These are phyloP conservation scores for Nakaseomyces sp. DNA, from an alignment of 1,139 yeast species.

Conservation along the genomic window DNA sequence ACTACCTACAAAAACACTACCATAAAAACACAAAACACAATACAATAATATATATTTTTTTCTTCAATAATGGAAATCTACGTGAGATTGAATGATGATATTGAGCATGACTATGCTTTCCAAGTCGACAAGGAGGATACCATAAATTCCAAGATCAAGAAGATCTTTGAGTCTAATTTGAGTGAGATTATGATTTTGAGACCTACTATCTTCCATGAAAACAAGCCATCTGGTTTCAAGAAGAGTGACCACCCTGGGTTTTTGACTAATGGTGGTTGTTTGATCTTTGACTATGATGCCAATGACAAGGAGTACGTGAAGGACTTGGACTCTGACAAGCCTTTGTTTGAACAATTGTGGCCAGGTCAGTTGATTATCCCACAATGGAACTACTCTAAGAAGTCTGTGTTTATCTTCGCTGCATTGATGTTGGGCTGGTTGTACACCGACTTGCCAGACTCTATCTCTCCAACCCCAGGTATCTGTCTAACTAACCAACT, in stretches of 20 bases:
- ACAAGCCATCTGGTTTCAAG: slow-evolving; percentile 54
- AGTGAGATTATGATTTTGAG: slow-evolving; percentile 59
- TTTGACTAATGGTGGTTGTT: slow-evolving; percentile 73
- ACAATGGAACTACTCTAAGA: slow-evolving; percentile 54
- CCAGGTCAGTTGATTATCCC: slow-evolving; percentile 90
- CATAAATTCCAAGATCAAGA: slow-evolving; percentile 45
- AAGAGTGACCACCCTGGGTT: slow-evolving; percentile 76
- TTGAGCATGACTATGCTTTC: slow-evolving; percentile 85
- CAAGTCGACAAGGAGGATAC: slow-evolving; percentile 51
- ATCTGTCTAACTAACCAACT: slow-evolving; percentile 65
- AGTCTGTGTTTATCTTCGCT: slow-evolving; percentile 40
- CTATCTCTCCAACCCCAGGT: slow-evolving; percentile 87
- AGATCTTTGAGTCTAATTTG: slow-evolving; percentile 41
- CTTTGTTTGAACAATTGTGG: slow-evolving; percentile 56
- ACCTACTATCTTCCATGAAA: slow-evolving; percentile 66
- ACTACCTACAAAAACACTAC: background rate
- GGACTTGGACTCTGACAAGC: slow-evolving; percentile 39
- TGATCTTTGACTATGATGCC: slow-evolving; percentile 59
- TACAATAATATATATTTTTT: no score
- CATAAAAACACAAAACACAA: background rate
- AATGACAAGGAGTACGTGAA: slow-evolving; percentile 38
- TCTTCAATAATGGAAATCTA: slow-evolving; percentile 62
- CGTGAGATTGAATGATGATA: slow-evolving; percentile 75
- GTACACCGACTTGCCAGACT: slow-evolving; percentile 87
- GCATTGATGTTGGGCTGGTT: slow-evolving; percentile 58